Evolutionary conservation across 768 basidiomycete genomes (phyloP), one percentile per base, ranked within the genome.

Genomic region (Auricularia sp.): DNA sequence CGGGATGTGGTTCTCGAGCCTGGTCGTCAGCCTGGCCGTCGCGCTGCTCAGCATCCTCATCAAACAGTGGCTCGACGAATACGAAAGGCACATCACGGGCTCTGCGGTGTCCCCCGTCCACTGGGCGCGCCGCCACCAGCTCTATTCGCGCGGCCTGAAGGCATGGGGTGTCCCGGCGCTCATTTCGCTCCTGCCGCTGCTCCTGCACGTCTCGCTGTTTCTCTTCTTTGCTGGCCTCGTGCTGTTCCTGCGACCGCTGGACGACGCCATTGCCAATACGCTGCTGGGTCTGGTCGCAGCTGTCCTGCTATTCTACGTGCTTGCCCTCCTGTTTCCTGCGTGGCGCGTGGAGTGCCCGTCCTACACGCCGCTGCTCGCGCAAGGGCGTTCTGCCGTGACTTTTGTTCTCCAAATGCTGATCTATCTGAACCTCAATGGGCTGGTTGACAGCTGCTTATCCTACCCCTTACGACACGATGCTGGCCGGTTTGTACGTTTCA

Each of bases 331-430:
- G 13, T 77, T 80, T 3, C 86, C 73, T 35, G 80, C 77, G 65
- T 86, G 80, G 1, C 84, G 80, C 2, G 72, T 69, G 18, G 86
- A 73, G 14, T 77, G 73, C 0, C 85, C 85, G 35, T 80, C 81
- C 1, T 84, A 76, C 3, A 85, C 85, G 85, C 85, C 47, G 6
- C 47, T 51, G 47, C 16, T 51, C 10, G 47, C 39, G 13, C 39
- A 42, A 29, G 29, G 29, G 0, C 29, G 29, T 29, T 29, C 29
- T 29, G 29, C 29, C 29, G 29, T 29, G 29, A 29, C 29, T 29
- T 29, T 29, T 3, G 29, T 29, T 29, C 29, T 29, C 29, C 29
- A 29, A 29, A 29, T 29, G 29, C 29, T 29, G 29, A 29, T 29
- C 29, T 29, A 29, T 29, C 29, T 29, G 29, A 29, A 29, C 29